phyloP scores from a whole-genome alignment of 2,329 filamentous ascomycete species.

The Incumbomyces lentus region DNA sequence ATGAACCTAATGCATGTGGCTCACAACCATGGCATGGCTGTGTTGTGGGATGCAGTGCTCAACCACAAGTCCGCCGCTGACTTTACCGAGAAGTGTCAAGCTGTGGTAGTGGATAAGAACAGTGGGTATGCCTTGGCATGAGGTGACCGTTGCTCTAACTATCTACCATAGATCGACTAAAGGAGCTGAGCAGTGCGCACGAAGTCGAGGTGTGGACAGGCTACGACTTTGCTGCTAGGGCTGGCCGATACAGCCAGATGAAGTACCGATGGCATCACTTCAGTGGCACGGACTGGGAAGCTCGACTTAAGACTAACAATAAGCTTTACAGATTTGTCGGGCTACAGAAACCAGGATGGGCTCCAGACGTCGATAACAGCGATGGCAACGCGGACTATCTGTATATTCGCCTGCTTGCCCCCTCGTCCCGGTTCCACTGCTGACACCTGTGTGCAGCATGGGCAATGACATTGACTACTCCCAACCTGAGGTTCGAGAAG shows the following conservation, averaged over 20 bases:
- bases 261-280: constrained; percentile 61
- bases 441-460: constrained; percentile 48
- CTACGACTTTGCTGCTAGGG: constrained; percentile 55
- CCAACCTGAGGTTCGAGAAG: constrained; percentile 52
- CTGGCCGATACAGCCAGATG: constrained; percentile 48
- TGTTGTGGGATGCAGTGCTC: constrained; percentile 61
- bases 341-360: constrained; percentile 53
- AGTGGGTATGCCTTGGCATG: constrained; percentile 20
- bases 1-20: constrained; percentile 43
- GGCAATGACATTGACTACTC: constrained; percentile 60
- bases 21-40: constrained; percentile 42
- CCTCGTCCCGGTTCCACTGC: background rate
- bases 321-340: constrained; percentile 57
- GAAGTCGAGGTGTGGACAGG: constrained; percentile 60
- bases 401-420: constrained; percentile 12
- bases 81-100: constrained; percentile 50
- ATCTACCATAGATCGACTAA: constrained; percentile 38
- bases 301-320: constrained; percentile 40
- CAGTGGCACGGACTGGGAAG: constrained; percentile 57
- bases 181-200: constrained; percentile 43
- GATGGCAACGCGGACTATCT: constrained; percentile 52
- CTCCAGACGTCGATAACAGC: constrained; percentile 49
- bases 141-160: too few species aligned
- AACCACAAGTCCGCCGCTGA: constrained; percentile 65
- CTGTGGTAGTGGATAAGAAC: constrained; percentile 53